Conservation (phyloP, 2,329 filamentous ascomycete species). For the Alternaria sp. region DNA sequence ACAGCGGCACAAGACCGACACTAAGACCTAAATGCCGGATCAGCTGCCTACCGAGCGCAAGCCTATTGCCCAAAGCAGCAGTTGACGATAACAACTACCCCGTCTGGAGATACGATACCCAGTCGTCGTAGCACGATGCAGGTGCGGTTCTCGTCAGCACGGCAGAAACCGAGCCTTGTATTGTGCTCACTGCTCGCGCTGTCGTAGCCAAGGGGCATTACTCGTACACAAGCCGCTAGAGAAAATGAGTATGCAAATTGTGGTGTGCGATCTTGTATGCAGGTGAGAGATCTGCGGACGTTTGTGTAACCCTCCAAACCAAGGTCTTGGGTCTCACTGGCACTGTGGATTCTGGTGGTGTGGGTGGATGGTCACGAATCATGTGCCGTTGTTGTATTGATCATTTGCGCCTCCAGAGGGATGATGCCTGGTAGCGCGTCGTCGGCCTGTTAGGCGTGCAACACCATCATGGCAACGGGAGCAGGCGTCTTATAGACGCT, state of each 20-base stretch:
- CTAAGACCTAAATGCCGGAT: constrained; percentile 20
- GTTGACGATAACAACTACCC: constrained; percentile 29
- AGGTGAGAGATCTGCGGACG: constrained; percentile 18
- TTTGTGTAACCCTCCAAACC: constrained; percentile 14
- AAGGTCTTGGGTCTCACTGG: constrained; percentile 13
- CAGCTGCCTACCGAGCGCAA: constrained; percentile 19
- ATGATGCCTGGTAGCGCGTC: constrained; percentile 6
- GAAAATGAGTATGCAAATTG: neutral
- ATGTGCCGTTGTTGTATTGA: constrained; percentile 4
- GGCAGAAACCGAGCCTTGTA: constrained; percentile 4
- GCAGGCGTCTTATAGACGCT: neutral
- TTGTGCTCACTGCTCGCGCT: constrained; percentile 12
- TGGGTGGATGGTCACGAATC: constrained; percentile 11
- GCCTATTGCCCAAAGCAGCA: constrained; percentile 20
- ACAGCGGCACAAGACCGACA: constrained; percentile 13
- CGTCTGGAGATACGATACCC: constrained; percentile 8
- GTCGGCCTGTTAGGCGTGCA: constrained; percentile 1
- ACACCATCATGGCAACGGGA: neutral
- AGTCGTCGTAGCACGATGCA: constrained; percentile 33
- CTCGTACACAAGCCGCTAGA: constrained; percentile 3
- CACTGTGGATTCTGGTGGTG: constrained; percentile 11
- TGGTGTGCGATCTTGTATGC: constrained; percentile 20
- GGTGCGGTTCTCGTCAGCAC: constrained; percentile 22
- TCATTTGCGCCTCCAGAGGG: constrained; percentile 1
- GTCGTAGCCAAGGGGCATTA: constrained; percentile 12